These are phyloP conservation scores for Pythium aristosporum DNA, from an alignment of 352 stramenopile species.

Conservation along the genomic window DNA sequence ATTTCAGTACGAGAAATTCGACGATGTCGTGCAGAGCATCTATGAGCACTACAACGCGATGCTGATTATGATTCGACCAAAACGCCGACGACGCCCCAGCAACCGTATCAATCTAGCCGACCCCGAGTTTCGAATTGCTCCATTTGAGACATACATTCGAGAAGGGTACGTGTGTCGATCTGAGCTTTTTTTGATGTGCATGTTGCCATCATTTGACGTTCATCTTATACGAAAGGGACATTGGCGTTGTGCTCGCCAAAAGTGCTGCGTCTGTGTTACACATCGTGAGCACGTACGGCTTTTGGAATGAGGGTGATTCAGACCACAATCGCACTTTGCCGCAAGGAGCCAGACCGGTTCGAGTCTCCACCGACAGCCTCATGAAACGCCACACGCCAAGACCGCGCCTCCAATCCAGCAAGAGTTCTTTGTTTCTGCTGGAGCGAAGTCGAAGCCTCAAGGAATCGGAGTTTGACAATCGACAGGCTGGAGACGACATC, in stretches of 20 bases:
- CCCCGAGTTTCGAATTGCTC: slow-evolving; percentile 33
- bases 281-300: slow-evolving; percentile 59
- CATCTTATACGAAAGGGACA: slow-evolving; percentile 37
- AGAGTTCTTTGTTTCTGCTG: slow-evolving; percentile 14
- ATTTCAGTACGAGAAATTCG: slow-evolving; percentile 55
- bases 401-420: slow-evolving; percentile 8
- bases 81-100: slow-evolving; percentile 1
- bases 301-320: slow-evolving; percentile 32
- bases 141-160: slow-evolving; percentile 42
- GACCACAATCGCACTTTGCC: not conserved
- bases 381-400: slow-evolving; percentile 19
- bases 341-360: slow-evolving; percentile 9
- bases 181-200: not conserved
- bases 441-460: slow-evolving; percentile 22
- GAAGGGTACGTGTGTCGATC: slow-evolving; percentile 44
- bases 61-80: slow-evolving; percentile 27
- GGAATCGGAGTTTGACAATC: slow-evolving; percentile 1
- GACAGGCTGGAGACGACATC: not conserved
- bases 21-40: slow-evolving; percentile 51
- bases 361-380: slow-evolving; percentile 25
- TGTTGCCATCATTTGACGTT: not conserved
- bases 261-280: slow-evolving; percentile 46
- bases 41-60: slow-evolving; percentile 54
- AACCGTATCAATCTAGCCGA: not conserved
- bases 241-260: slow-evolving; percentile 63